Base-by-base conservation (phyloP, 2,329 filamentous ascomycete genomes). In the Neofusicoccum umdonicola region DNA sequence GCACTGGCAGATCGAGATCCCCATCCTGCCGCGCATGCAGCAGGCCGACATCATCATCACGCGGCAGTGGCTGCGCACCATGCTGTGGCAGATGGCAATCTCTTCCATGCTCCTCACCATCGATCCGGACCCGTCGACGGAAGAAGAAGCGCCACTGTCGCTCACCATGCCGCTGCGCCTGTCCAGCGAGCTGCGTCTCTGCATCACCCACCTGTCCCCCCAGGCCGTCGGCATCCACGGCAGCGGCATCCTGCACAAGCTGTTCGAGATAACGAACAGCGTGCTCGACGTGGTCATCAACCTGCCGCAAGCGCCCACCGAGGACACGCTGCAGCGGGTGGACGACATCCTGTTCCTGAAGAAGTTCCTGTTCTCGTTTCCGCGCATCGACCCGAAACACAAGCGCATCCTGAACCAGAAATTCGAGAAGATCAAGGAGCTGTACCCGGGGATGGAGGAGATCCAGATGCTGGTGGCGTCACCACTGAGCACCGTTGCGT, bases 241-340 rank as follows among this genome's bases (percentile, higher is more conserved):
- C 7, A 83, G 79, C 42, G 83, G 83, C 22, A 84, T 87, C 63
- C 76, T 86, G 61, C 82, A 85, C 66, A 87, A 87, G 70, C 76
- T 87, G 4, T 85, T 87, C 63, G 85, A 87, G 69, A 85, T 87
- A 66, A 83, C 84, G 0, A 85, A 84, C 70, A 86, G 84, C 1
- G 84, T 87, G 51, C 84, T 84, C 8, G 85, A 87, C 67, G 85
- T 87, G 13, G 74, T 83, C 1, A 78, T 87, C 22, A 82, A 84
- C 50, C 74, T 86, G 13, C 82, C 83, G 0, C 77, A 79, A 6
- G 78, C 78, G 0, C 78, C 80, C 0, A 72, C 80, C 3, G 77
- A 82, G 44, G 82, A 84, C 35, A 81, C 80, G 2, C 75, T 77
- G 4, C 76, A 80, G 3, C 77, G 82, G 15, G 81, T 86, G 51